phyloP scores from a whole-genome alignment of 148 eudicot genomes.

The Silene conica region DNA sequence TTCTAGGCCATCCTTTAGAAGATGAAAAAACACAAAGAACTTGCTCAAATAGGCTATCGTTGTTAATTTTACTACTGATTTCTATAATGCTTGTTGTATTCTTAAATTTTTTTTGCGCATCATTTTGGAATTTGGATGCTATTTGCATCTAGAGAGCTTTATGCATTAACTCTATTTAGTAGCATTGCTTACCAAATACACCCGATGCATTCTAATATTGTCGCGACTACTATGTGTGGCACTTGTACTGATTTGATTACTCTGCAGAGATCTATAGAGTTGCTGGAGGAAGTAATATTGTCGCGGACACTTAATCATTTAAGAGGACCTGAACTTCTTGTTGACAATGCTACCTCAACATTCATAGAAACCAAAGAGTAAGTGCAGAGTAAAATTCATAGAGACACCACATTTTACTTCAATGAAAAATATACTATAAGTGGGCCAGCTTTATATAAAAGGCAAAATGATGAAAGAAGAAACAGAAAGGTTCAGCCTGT shows the following conservation, averaged over 20 bases:
- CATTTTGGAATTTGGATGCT: neutral
- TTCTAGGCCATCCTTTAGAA: neutral
- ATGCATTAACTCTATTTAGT: too few relatives aligned
- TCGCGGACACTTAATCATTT: slow-evolving; percentile 76
- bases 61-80: neutral
- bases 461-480: neutral
- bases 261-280: slow-evolving; percentile 69
- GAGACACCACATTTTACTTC: neutral
- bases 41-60: neutral
- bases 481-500: neutral
- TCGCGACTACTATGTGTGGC: neutral
- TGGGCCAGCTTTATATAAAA: neutral
- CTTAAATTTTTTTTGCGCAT: neutral
- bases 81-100: neutral
- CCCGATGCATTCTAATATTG: too few relatives aligned
- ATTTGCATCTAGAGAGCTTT: neutral
- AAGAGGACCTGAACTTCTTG: slow-evolving; percentile 43
- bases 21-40: neutral
- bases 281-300: slow-evolving; percentile 87
- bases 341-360: slow-evolving; percentile 56
- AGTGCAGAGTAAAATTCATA: slow-evolving; percentile 15
- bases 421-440: neutral
- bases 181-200: too few relatives aligned
- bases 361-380: slow-evolving; percentile 83
- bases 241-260: neutral